Evolutionary conservation across 139 green algal genomes (phyloP), one percentile per base, ranked within the genome.

Genomic region (Chlorella vulgaris): DNA sequence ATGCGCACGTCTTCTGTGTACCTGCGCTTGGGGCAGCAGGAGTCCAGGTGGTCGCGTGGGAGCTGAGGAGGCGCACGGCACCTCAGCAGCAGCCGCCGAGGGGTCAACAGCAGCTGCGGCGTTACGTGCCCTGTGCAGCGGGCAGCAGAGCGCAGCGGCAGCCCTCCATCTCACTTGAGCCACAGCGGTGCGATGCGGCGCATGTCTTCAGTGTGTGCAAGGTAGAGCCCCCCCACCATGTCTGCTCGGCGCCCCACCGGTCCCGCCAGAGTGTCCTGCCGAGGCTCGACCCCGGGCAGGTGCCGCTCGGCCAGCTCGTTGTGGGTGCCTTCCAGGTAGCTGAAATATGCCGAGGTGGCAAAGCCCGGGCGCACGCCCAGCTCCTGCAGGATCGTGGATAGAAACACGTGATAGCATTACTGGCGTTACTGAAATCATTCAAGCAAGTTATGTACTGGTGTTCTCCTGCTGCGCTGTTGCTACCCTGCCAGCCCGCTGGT

Each of bases 131-230:
- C 47, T 55, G 47, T 55, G 47, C 47, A 55, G 13, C 47, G 10
- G 47, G 13, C 13, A 10, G 47, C 47, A 55, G 13, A 55, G 15
- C 13, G 13, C 13, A 10, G 15, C 47, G 15, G 47, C 47, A 10
- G 13, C 13, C 47, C 13, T 10, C 13, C 15, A 15, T 15, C 47
- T 55, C 47, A 94, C 71, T 93, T 93, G 10, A 96, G 81, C 94
- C 94, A 98, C 60, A 93, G 63, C 18, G 89, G 86, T 3, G 88
- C 89, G 58, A 97, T 84, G 29, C 78, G 75, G 39, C 90, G 90
- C 7, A 98, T 70, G 84, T 98, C 94, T 35, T 93, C 84, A 2
- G 69, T 83, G 42, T 92, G 85, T 61, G 96, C 91, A 36, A 97
- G 84, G 47, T 90, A 93, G 83, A 96, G 96, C 7, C 91, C 92